Evolutionary conservation across 371 early-diverging fungal genomes (phyloP).

Genomic region (Mortierella sp.): DNA sequence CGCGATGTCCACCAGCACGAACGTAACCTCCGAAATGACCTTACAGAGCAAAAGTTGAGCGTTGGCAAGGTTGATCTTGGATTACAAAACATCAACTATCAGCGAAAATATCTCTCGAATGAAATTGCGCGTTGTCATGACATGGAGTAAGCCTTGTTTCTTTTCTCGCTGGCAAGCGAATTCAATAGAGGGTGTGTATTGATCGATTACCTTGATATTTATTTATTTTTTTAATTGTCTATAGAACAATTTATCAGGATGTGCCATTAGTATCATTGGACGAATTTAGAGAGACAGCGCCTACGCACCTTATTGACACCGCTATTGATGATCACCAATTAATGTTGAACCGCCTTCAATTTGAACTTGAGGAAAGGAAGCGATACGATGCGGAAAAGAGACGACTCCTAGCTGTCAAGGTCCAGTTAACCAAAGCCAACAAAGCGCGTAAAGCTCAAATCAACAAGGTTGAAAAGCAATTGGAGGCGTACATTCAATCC

Average conservation of each 20-base stretch:
- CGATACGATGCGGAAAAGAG: conserved; percentile 54
- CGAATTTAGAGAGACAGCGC: conserved; percentile 36
- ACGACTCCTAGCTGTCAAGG: conserved; percentile 40
- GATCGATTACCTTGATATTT: neutral
- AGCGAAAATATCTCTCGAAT: conserved; percentile 51
- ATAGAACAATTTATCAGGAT: conserved; percentile 52
- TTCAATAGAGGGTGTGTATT: neutral
- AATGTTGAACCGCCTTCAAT: conserved; percentile 49
- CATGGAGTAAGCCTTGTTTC: conserved; percentile 42
- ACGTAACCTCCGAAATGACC: conserved; percentile 40
- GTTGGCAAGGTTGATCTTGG: conserved; percentile 50
- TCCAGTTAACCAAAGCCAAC: conserved; percentile 41
- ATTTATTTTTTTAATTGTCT: neutral
- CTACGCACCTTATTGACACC: conserved; percentile 18
- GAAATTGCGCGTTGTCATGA: conserved; percentile 56
- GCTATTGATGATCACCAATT: conserved; percentile 35
- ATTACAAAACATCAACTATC: conserved; percentile 51
- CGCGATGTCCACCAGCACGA: conserved; percentile 44
- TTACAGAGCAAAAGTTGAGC: conserved; percentile 41
- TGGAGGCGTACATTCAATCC: conserved; percentile 34
- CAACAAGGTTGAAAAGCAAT: conserved; percentile 39
- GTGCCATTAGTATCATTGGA: conserved; percentile 43
- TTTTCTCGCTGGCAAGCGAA: neutral
- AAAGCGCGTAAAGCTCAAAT: conserved; percentile 40
- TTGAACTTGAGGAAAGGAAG: conserved; percentile 53